These are phyloP conservation scores for Fraxinus xanthoxyloides DNA, from an alignment of 305 asterid genomes.

Conservation along the genomic window DNA sequence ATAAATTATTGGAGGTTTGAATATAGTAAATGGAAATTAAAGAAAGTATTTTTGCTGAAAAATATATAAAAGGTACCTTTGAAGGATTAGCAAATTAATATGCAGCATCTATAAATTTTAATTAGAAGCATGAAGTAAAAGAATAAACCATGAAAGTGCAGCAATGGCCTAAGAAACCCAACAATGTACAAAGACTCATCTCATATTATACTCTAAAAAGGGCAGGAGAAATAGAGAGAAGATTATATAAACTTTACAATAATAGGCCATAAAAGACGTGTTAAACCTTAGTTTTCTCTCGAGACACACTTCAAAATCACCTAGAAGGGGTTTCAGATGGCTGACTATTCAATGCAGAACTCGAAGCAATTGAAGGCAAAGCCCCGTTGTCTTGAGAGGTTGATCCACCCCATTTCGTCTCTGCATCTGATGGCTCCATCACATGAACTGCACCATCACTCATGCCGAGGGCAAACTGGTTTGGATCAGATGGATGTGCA, in stretches of 20 bases:
- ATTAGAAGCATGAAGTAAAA: slow-evolving; percentile 16
- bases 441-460: slow-evolving; percentile 84
- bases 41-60: background rate
- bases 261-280: background rate
- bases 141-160: slow-evolving; percentile 25
- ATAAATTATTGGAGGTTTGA: background rate
- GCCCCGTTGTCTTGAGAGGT: slow-evolving; percentile 65
- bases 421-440: slow-evolving; percentile 77
- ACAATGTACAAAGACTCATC: slow-evolving; percentile 26
- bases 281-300: background rate
- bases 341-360: slow-evolving; percentile 82
- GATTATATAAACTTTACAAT: slow-evolving; percentile 28
- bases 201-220: slow-evolving; percentile 11
- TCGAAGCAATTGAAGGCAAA: slow-evolving; percentile 65
- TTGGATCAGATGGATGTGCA: slow-evolving; percentile 78
- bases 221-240: slow-evolving; percentile 4
- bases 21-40: background rate
- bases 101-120: slow-evolving; percentile 5
- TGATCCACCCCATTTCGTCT: slow-evolving; percentile 80
- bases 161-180: slow-evolving; percentile 22
- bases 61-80: background rate
- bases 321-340: slow-evolving; percentile 90
- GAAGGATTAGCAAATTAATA: background rate
- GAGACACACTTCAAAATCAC: slow-evolving; percentile 35
- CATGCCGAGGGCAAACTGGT: slow-evolving; percentile 92